phyloP scores from a whole-genome alignment of 78 protist species.

The Pigoraptor vietnamica region DNA sequence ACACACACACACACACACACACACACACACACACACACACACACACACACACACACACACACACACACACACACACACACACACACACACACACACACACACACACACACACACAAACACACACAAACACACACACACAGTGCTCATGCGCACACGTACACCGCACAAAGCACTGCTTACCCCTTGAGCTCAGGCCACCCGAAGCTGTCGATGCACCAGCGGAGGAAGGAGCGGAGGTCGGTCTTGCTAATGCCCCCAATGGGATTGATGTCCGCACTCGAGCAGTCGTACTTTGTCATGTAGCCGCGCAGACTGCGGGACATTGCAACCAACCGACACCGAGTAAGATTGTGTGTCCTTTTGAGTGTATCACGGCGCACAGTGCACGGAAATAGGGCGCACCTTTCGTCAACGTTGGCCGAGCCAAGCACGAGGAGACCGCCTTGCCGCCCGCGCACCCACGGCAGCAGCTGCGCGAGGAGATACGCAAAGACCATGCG shows the following conservation, averaged over 20 bases:
- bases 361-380: too few relatives aligned
- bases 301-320: slow-evolving; percentile 53
- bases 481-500: slow-evolving; percentile 75
- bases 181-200: background rate
- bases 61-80: background rate
- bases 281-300: slow-evolving; percentile 83
- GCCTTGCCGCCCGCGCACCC: slow-evolving; percentile 60
- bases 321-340: too few relatives aligned
- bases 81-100: background rate
- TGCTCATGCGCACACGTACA: background rate
- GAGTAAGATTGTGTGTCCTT: too few relatives aligned
- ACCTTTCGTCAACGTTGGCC: slow-evolving; percentile 77
- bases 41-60: slow-evolving; percentile 21
- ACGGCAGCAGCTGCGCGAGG: slow-evolving; percentile 65
- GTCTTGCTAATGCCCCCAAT: slow-evolving; percentile 67
- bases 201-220: background rate
- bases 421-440: slow-evolving; percentile 70
- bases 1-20: background rate
- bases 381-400: background rate
- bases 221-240: slow-evolving; percentile 42
- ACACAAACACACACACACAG: background rate
- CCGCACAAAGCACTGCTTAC: background rate
- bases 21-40: background rate
- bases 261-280: slow-evolving; percentile 80
- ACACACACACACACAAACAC: background rate